phyloP scores from a whole-genome alignment of 116 monocot genomes.

The Zostera marina region DNA sequence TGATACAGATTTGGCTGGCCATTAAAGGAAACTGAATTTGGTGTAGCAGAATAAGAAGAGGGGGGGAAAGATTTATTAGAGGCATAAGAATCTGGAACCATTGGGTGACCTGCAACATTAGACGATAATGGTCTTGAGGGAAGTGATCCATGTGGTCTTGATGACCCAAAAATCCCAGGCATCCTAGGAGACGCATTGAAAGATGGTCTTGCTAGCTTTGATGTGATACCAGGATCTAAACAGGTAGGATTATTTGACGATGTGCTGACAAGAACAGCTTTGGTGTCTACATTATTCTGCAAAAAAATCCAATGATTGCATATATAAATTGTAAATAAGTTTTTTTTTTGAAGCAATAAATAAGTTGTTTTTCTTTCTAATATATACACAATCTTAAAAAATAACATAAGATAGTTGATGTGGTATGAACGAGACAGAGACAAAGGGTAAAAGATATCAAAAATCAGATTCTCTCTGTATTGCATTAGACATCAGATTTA shows the following conservation, averaged over 20 bases:
- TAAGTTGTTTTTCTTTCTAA: background rate
- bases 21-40: slow-evolving; percentile 23
- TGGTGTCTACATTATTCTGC: slow-evolving; percentile 21
- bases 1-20: slow-evolving; percentile 29
- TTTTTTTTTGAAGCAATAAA: too few species aligned
- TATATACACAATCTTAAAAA: too few species aligned
- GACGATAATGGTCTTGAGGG: slow-evolving; percentile 8
- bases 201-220: slow-evolving; percentile 12
- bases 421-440: too few species aligned
- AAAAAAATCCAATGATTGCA: slow-evolving; percentile 3
- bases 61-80: slow-evolving; percentile 20
- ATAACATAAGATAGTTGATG: background rate
- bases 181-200: slow-evolving; percentile 18
- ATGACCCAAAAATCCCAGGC: slow-evolving; percentile 6
- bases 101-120: slow-evolving; percentile 8
- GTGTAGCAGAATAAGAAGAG: slow-evolving; percentile 14
- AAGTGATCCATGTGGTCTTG: slow-evolving; percentile 10
- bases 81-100: slow-evolving; percentile 11
- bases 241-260: slow-evolving; percentile 8
- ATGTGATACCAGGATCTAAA: slow-evolving; percentile 14
- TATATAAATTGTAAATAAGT: background rate
- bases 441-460: too few species aligned
- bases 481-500: too few species aligned
- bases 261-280: slow-evolving; percentile 4
- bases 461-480: too few species aligned